Conservation (phyloP, 202 grass and related monocot species). For the Carex sylvatica region DNA sequence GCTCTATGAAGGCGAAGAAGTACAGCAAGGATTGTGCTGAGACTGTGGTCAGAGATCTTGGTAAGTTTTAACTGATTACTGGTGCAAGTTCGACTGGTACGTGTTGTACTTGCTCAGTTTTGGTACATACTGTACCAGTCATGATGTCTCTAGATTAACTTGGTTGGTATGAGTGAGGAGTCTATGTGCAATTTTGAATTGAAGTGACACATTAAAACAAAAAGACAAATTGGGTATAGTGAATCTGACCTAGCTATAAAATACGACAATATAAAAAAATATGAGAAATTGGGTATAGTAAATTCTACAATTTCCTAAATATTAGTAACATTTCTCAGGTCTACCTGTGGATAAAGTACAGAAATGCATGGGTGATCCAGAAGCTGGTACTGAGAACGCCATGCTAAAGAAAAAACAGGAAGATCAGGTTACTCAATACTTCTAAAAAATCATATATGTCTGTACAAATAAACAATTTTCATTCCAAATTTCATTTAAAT, state of each 20-base stretch:
- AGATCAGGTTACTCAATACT: conserved; percentile 42
- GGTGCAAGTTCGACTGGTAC: background rate
- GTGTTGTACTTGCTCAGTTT: background rate
- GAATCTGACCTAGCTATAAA: background rate
- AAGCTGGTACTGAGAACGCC: conserved; percentile 66
- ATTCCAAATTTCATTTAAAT: background rate
- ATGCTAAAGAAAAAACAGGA: conserved; percentile 74
- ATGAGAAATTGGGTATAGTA: background rate
- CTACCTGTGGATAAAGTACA: conserved; percentile 54
- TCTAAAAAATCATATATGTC: background rate
- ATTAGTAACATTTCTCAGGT: conserved; percentile 29
- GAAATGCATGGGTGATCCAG: conserved; percentile 79
- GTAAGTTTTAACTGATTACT: conserved; percentile 23
- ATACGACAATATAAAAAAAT: background rate
- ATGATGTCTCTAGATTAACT: too few relatives aligned
- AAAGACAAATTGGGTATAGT: too few relatives aligned
- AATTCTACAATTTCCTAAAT: background rate
- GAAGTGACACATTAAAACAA: background rate
- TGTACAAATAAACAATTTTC: background rate
- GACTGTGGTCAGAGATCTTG: conserved; percentile 59
- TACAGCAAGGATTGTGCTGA: conserved; percentile 80
- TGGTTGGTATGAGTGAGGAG: too few relatives aligned
- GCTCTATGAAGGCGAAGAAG: conserved; percentile 94
- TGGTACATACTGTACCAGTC: background rate
- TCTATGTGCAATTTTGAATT: too few relatives aligned